Evolutionary conservation across 495 filamentous ascomycete species (phyloP).

Genomic region (Penicillium arizonense): DNA sequence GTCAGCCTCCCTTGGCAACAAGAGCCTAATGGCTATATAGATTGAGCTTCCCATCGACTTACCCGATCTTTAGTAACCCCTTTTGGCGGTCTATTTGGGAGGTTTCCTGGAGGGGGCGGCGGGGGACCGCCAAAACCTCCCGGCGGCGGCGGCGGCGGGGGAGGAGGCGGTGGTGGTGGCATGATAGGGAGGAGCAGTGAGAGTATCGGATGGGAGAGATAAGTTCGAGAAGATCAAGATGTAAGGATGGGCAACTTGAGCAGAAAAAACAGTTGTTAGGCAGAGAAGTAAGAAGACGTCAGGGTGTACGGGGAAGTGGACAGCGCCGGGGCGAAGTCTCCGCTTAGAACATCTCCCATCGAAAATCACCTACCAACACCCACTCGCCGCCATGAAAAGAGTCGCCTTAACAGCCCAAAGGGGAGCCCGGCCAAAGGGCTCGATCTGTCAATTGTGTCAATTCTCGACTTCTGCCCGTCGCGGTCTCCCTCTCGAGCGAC

Average conservation of each 20-base stretch:
- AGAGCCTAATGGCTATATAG: background rate
- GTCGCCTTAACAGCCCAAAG: slow-evolving; percentile 29
- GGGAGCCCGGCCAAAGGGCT: slow-evolving; percentile 18
- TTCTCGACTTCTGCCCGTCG: slow-evolving; percentile 23
- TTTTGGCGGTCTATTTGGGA: slow-evolving; percentile 49
- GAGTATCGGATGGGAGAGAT: slow-evolving; percentile 5
- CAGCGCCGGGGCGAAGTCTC: slow-evolving; percentile 24
- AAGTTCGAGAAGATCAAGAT: slow-evolving; percentile 8
- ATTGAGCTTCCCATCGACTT: slow-evolving; percentile 26
- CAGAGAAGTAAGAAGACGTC: slow-evolving; percentile 31
- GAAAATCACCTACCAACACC: slow-evolving; percentile 15
- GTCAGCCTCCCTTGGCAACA: slow-evolving; percentile 27
- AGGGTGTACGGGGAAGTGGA: slow-evolving; percentile 26
- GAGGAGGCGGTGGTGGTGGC: slow-evolving; percentile 73
- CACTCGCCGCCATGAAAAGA: slow-evolving; percentile 31
- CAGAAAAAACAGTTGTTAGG: slow-evolving; percentile 21
- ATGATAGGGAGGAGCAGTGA: slow-evolving; percentile 33
- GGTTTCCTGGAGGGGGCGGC: slow-evolving; percentile 54
- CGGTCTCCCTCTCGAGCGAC: slow-evolving; percentile 20
- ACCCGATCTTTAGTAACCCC: slow-evolving; percentile 53
- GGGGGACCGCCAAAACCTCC: slow-evolving; percentile 66
- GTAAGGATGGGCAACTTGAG: slow-evolving; percentile 16
- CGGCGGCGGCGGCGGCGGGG: slow-evolving; percentile 61
- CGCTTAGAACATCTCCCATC: slow-evolving; percentile 23
- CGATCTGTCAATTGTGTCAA: slow-evolving; percentile 42